A percentile compares a stretch with the other conserved stretches of the same genome.
Conservation (phyloP, 2,329 filamentous ascomycete genomes). For the Scortechinia acanthostroma region DNA sequence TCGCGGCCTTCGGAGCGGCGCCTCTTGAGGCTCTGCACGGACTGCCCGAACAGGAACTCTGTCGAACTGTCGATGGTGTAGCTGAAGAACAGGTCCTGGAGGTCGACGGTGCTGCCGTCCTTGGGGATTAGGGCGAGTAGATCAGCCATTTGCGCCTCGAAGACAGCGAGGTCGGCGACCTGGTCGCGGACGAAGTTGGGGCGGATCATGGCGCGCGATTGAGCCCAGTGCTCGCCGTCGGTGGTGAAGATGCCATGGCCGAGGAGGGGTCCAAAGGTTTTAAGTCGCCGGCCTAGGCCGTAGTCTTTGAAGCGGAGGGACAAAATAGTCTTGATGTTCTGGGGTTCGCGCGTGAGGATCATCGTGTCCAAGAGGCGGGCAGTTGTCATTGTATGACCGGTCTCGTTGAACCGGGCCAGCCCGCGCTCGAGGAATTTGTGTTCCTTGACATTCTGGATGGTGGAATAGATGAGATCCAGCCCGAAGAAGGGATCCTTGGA, state of each 20-base stretch:
- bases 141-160: neutral
- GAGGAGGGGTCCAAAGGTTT: neutral
- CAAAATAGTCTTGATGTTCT: neutral
- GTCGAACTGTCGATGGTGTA: neutral
- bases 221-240: neutral
- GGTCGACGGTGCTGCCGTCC: neutral
- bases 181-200: neutral
- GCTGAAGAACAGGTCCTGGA: neutral
- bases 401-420: neutral
- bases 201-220: neutral
- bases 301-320: neutral
- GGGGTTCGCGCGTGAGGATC: neutral
- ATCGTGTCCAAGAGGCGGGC: neutral
- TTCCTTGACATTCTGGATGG: neutral
- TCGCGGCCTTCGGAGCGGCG: too few relatives aligned
- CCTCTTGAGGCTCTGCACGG: neutral
- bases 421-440: neutral
- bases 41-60: neutral
- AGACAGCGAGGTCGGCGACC: neutral
- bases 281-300: neutral
- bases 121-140: neutral
- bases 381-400: neutral
- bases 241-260: neutral
- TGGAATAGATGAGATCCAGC: neutral
- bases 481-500: neutral